Evolutionary conservation across 768 basidiomycete genomes (phyloP).

Genomic region (Pluteus cervinus): DNA sequence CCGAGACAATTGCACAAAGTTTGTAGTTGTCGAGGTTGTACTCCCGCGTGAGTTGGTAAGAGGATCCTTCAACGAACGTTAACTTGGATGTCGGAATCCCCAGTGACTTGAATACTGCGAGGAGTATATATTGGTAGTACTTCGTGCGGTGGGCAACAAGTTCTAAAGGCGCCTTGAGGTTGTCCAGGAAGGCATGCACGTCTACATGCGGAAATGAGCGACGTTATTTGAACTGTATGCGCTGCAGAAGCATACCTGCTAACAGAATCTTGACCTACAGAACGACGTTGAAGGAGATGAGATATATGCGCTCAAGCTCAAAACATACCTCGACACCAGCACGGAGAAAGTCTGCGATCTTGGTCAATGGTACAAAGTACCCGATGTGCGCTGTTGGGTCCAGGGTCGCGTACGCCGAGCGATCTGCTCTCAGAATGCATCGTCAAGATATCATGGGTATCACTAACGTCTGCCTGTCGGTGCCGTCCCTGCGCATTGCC

Average conservation of each 20-base stretch:
- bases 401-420: slow-evolving; percentile 5
- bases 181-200: slow-evolving; percentile 96
- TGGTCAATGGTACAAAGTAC: slow-evolving; percentile 91
- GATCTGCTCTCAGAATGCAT: neutral
- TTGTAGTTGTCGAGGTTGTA: slow-evolving; percentile 96
- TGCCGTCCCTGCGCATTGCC: slow-evolving; percentile 83
- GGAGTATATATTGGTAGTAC: slow-evolving; percentile 84
- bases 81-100: slow-evolving; percentile 86
- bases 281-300: slow-evolving; percentile 7
- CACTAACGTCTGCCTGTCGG: slow-evolving; percentile 88
- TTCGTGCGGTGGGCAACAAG: slow-evolving; percentile 83
- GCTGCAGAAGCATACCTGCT: slow-evolving; percentile 47
- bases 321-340: slow-evolving; percentile 77
- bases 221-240: neutral
- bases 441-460: slow-evolving; percentile 1
- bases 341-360: slow-evolving; percentile 92
- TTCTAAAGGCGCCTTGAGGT: slow-evolving; percentile 91
- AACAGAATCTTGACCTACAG: slow-evolving; percentile 69
- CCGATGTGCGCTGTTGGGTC: slow-evolving; percentile 78
- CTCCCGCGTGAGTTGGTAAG: slow-evolving; percentile 86
- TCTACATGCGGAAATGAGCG: slow-evolving; percentile 38
- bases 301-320: slow-evolving; percentile 2
- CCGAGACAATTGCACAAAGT: slow-evolving; percentile 84
- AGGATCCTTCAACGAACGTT: slow-evolving; percentile 82
- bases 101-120: slow-evolving; percentile 79